These are phyloP conservation scores for Brassica carinata DNA, from an alignment of 345 rosid genomes.

Conservation along the genomic window DNA sequence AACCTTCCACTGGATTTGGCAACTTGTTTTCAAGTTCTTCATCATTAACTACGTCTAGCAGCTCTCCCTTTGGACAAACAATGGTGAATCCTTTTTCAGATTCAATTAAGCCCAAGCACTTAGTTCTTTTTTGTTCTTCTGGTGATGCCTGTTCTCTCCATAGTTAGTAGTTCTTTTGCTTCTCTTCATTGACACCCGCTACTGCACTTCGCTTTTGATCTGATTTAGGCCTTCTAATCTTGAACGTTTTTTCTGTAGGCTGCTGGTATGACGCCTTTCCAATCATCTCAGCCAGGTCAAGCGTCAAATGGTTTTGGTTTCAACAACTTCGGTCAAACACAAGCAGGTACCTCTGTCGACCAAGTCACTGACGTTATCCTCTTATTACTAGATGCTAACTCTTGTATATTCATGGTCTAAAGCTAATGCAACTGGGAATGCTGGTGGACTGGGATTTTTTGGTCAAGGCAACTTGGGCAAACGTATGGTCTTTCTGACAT, in stretches of 20 bases:
- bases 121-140: conserved; percentile 13
- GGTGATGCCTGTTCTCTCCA: conserved; percentile 4
- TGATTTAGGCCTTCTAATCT: conserved; percentile 5
- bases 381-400: conserved; percentile 17
- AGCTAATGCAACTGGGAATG: conserved; percentile 52
- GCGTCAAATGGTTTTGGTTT: conserved; percentile 36
- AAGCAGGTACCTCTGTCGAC: conserved; percentile 47
- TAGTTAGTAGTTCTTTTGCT: conserved; percentile 11
- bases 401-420: conserved; percentile 28
- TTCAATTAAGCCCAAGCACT: not conserved
- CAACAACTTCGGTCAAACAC: conserved; percentile 31
- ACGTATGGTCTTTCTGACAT: conserved; percentile 49
- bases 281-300: conserved; percentile 46
- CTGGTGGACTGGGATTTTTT: conserved; percentile 54
- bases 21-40: conserved; percentile 63
- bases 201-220: not conserved
- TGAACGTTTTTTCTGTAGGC: conserved; percentile 48
- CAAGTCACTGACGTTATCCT: conserved; percentile 14
- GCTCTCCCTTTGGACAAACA: conserved; percentile 61
- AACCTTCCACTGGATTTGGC: conserved; percentile 62
- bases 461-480: conserved; percentile 71
- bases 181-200: not conserved
- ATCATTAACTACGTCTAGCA: conserved; percentile 50
- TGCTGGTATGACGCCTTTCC: conserved; percentile 62
- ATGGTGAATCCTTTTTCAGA: conserved; percentile 46